Base-by-base conservation (phyloP, 2,329 filamentous ascomycete genomes). In the Venturiaceae sp. region DNA sequence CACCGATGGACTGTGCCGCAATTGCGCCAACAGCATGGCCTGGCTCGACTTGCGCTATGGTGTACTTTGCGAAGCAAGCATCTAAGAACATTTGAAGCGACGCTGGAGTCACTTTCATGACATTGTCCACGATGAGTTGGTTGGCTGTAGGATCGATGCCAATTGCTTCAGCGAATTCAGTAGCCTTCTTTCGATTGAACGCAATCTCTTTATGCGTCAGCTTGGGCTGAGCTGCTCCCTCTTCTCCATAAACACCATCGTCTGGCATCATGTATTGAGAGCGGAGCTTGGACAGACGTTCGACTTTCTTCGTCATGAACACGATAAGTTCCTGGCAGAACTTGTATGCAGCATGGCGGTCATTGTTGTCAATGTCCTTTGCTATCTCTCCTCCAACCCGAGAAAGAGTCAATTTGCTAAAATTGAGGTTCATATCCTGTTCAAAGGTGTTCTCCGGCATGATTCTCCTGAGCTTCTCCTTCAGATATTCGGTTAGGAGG, bases 21-120 rank as follows among this genome's bases (percentile, higher is more conserved):
- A 97, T 91, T 16, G 94, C 94, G 62, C 94, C 94, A 0, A 99
- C 94, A 5, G 94, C 92, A 68, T 97, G 92, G 2, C 94, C 94
- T 13, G 94, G 92, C 70, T 99, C 92, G 21, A 95, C 89, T 63
- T 90, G 89, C 1, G 92, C 92, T 71, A 86, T 89, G 64, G 90
- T 87, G 72, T 96, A 96, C 72, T 97, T 97, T 65, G 85, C 83
- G 54, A 97, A 76, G 68, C 92, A 97, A 37, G 92, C 78, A 30
- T 80, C 77, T 65, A 99, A 85, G 71, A 97, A 99, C 1, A 81
- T 77, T 46, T 80, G 76, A 16, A 97, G 77, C 0, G 90, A 92
- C 1, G 76, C 80, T 44, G 83, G 74, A 0, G 94, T 95, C 23
- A 97, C 81, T 72, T 96, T 96, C 60, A 88, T 88, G 5, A 92